These are phyloP conservation scores for Candida adriatica DNA, from an alignment of 805 yeast genomes.

Conservation along the genomic window DNA sequence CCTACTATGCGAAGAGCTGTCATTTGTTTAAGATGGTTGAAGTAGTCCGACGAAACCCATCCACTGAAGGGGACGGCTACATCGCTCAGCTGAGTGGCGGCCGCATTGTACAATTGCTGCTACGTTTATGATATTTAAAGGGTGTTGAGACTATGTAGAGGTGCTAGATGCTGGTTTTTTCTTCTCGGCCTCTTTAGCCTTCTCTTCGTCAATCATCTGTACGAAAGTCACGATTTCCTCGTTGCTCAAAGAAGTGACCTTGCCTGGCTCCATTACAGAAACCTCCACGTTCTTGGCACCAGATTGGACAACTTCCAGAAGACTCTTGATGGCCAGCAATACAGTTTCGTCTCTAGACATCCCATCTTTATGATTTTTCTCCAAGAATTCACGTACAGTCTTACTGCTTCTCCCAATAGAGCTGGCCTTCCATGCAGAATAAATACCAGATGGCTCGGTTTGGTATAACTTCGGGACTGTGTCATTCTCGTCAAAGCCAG, in stretches of 20 bases:
- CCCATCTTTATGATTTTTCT: slow-evolving; percentile 66
- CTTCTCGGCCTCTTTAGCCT: slow-evolving; percentile 12
- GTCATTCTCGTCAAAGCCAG: slow-evolving; percentile 91
- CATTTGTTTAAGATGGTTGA: too few species aligned
- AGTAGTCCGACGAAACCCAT: too few species aligned
- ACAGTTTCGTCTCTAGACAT: slow-evolving; percentile 67
- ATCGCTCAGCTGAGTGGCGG: too few species aligned
- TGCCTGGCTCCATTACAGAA: slow-evolving; percentile 71
- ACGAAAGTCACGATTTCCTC: slow-evolving; percentile 13
- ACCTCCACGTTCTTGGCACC: slow-evolving; percentile 96
- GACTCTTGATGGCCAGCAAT: slow-evolving; percentile 74
- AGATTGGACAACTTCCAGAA: slow-evolving; percentile 94
- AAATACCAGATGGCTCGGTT: slow-evolving; percentile 97
- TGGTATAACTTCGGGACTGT: slow-evolving; percentile 75
- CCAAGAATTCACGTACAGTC: slow-evolving; percentile 92
- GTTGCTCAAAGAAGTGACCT: slow-evolving; percentile 6
- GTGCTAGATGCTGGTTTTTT: neutral
- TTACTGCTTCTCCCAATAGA: slow-evolving; percentile 94
- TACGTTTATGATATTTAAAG: too few species aligned
- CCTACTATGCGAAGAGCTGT: too few species aligned
- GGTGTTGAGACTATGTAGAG: too few species aligned
- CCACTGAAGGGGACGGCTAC: too few species aligned
- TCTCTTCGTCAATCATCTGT: slow-evolving; percentile 13
- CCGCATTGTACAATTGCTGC: too few species aligned
- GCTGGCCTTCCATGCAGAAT: slow-evolving; percentile 96